Evolutionary conservation across 108 stramenopile genomes (phyloP), one percentile per base, ranked within the genome.

Genomic region (Cyclotella cryptica): DNA sequence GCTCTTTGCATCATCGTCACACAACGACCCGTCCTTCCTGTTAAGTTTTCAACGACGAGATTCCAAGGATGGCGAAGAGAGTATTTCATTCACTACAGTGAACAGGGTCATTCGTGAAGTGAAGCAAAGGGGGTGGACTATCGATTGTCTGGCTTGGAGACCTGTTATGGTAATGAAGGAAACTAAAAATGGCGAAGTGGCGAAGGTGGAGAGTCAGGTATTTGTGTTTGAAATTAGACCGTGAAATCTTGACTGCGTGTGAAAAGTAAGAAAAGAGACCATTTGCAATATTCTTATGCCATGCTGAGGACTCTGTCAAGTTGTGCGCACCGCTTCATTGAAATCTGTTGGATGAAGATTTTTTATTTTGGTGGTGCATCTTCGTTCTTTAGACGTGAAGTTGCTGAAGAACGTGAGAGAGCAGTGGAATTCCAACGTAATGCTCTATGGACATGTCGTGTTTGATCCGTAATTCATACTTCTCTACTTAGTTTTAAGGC

Each of bases 1-100:
- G 1, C 28, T 92, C 40, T 92, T 92, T 69, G 66, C 74, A 44
- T 17, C 45, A n/a, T 76, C 85, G 8, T 8, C 42, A 21, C 15
- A 52, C 13, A 77, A 74, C 14, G 69, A 46, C 12, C 79, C 88
- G 0, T 75, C 73, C 26, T 81, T 89, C 5, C 55, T 92, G 3
- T 42, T 92, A 66, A 88, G 88, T 65, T 92, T 92, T 78, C 88
- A 92, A 71, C 83, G 89, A 55, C 71, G 91, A 63, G 87, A 87
- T 77, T 44, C 80, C 14, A 69, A 80, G 28, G 75, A 78, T 54
- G 77, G 74, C 30, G 53, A 67, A 15, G 79, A 78, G n/a, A 75
- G 76, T 53, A 26, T 3, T 8, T 13, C 66, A 1, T 91, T 92
- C 77, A 88, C 91, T 17, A 89, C 79, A 6, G 86, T 89, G 11